Percentiles rank a stretch among this genome's conserved stretches.
Conservation (phyloP, 1,284 basidiomycete genomes). For the Ceratobasidium sp. region DNA sequence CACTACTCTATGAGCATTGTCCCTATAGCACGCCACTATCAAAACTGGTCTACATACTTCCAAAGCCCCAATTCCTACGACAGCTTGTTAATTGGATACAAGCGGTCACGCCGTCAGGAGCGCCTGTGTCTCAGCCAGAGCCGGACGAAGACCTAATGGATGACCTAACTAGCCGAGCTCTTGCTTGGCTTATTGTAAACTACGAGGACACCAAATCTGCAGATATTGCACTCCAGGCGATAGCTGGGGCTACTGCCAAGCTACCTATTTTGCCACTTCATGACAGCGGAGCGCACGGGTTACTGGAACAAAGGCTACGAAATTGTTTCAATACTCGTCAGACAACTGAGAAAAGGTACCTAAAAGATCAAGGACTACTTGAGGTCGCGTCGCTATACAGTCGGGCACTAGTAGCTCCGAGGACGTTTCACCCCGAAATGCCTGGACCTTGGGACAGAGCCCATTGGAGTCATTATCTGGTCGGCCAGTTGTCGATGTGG, state of each 20-base stretch:
- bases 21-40: slow-evolving; percentile 16
- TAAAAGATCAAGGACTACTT: not conserved
- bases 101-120: not conserved
- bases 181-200: slow-evolving; percentile 27
- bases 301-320: not conserved
- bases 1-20: slow-evolving; percentile 3
- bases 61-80: not conserved
- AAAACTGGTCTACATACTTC: not conserved
- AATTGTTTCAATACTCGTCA: not conserved
- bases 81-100: not conserved
- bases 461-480: no score
- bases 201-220: slow-evolving; percentile 10
- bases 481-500: no score
- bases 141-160: slow-evolving; percentile 11
- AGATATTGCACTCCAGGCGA: slow-evolving; percentile 31
- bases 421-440: no score
- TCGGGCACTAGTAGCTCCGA: not conserved
- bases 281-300: not conserved
- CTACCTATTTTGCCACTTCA: not conserved
- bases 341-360: not conserved
- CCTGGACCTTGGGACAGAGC: no score
- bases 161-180: slow-evolving; percentile 11
- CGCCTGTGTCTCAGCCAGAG: not conserved
- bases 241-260: slow-evolving; percentile 7
- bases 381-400: not conserved